Conservation (phyloP, 2,329 filamentous ascomycete species). For the Coniochaeta prunicola region DNA sequence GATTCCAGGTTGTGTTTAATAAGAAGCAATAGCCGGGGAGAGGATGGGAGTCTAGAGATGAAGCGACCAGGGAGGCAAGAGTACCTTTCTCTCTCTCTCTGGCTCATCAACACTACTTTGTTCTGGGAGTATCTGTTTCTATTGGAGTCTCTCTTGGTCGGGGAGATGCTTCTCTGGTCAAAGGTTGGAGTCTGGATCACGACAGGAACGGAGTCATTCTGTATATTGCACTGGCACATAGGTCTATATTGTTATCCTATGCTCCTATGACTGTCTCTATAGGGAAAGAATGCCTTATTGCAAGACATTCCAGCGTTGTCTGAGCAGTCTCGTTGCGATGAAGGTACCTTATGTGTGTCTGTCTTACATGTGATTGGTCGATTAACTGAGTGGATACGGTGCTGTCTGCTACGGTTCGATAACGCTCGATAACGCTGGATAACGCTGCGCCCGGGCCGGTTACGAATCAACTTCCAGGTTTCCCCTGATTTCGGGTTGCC, state of each 20-base stretch:
- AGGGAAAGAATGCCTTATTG: too few species aligned
- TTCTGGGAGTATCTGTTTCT: too few species aligned
- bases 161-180: neutral
- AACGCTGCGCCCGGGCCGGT: neutral
- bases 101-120: too few species aligned
- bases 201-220: neutral
- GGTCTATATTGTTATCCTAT: neutral
- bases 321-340: too few species aligned
- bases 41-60: neutral
- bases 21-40: neutral
- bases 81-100: neutral
- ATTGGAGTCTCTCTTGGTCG: neutral
- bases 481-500: too few species aligned
- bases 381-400: neutral
- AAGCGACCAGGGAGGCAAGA: neutral
- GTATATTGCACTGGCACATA: neutral
- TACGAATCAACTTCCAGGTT: slow-evolving; percentile 1
- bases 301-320: too few species aligned
- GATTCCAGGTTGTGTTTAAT: neutral
- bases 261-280: too few species aligned
- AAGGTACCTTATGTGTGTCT: neutral
- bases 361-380: neutral
- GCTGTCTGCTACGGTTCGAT: neutral
- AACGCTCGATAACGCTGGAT: neutral
- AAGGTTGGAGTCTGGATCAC: neutral